phyloP scores from a whole-genome alignment of 176 grass and related monocot genomes.

The Thinopyrum elongatum region DNA sequence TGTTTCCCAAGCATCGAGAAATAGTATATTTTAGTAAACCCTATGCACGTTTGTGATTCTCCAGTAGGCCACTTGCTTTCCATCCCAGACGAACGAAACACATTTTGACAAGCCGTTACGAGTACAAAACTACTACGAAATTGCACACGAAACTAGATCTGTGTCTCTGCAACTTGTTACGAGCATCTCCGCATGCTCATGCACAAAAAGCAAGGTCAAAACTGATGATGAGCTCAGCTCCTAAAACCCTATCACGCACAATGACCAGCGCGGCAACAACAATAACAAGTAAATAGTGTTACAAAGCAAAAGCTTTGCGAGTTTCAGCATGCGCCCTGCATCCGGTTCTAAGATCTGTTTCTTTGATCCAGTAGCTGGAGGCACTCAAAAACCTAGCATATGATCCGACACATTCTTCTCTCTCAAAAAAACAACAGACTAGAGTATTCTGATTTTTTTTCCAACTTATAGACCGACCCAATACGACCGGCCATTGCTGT shows the following conservation, averaged over 20 bases:
- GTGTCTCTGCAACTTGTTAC: background rate
- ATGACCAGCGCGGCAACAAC: background rate
- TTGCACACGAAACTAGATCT: background rate
- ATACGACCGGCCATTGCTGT: constrained; percentile 89
- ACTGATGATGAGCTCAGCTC: background rate
- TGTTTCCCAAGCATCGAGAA: too few relatives aligned
- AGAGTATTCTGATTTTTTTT: background rate
- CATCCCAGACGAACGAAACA: background rate
- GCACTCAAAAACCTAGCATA: background rate
- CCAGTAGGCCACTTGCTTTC: background rate
- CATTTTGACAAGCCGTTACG: background rate
- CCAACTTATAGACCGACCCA: constrained; percentile 80
- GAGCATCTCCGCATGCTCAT: background rate
- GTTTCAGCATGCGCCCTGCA: background rate
- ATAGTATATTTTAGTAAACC: background rate
- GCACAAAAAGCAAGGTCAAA: constrained; percentile 6
- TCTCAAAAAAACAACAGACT: background rate
- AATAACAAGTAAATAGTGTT: background rate
- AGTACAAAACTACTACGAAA: background rate
- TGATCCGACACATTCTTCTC: background rate
- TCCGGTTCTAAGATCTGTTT: background rate
- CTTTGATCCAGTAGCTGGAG: background rate
- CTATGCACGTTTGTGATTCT: background rate
- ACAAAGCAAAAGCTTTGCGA: background rate
- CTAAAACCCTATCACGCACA: background rate